phyloP scores from a whole-genome alignment of 2,329 filamentous ascomycete species.

The Fusarium nelsonii region DNA sequence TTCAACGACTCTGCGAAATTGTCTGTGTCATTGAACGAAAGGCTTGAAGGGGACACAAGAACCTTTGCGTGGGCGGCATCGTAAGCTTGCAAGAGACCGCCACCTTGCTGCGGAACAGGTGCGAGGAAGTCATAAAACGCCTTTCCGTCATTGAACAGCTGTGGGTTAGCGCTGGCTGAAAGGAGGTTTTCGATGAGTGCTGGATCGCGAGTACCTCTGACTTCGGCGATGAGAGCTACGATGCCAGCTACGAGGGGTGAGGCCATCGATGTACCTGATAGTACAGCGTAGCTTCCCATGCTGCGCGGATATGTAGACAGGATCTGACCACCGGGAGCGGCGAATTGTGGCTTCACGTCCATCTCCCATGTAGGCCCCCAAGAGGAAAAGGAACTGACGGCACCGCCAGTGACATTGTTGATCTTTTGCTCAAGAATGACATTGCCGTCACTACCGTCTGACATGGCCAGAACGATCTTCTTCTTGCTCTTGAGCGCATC shows the following conservation, averaged over 20 bases:
- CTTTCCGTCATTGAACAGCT: constrained; percentile 61
- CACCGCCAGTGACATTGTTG: constrained; percentile 64
- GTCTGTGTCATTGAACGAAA: constrained; percentile 74
- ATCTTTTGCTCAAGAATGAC: constrained; percentile 50
- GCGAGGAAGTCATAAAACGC: constrained; percentile 57
- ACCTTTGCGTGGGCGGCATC: constrained; percentile 68
- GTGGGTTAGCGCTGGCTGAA: constrained; percentile 62
- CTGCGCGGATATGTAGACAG: constrained; percentile 67
- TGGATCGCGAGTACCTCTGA: constrained; percentile 65
- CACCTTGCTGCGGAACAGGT: constrained; percentile 71
- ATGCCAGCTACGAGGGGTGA: constrained; percentile 68
- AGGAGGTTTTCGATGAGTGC: constrained; percentile 62
- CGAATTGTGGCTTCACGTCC: constrained; percentile 67
- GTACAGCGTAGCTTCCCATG: constrained; percentile 63
- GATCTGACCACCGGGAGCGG: constrained; percentile 68
- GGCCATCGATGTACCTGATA: constrained; percentile 72
- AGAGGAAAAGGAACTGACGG: constrained; percentile 64
- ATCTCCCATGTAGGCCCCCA: constrained; percentile 74
- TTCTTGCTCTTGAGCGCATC: constrained; percentile 57
- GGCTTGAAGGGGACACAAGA: constrained; percentile 65
- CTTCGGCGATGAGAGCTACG: constrained; percentile 65
- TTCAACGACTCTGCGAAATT: constrained; percentile 62
- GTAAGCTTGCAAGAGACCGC: constrained; percentile 70
- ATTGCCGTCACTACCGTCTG: constrained; percentile 54
- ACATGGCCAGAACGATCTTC: constrained; percentile 60